Evolutionary conservation across 331 rosid species (phyloP), one percentile per base, ranked within the genome.

Genomic region (Pyrus hybrid): DNA sequence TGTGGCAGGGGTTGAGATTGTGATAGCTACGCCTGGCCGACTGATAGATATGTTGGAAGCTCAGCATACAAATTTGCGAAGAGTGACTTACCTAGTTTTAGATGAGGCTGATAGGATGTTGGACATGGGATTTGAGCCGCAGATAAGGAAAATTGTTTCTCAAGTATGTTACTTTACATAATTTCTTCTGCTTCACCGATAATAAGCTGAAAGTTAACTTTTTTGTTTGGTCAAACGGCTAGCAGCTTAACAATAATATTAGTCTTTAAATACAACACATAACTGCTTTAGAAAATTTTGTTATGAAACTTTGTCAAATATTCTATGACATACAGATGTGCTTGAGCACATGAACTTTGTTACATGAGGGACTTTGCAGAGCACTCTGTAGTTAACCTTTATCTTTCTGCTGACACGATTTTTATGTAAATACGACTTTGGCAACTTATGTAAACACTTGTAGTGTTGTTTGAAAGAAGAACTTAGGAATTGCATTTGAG

Each of bases 41-140:
- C 82, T 92, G 30, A 95, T 95, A 75, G 99, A 95, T 92, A 90
- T 95, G 97, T 84, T 95, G 89, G 99, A 95, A 87, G 96, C 93
- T 67, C 92, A 86, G 73, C 90, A 89, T 80, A 92, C 99, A 25
- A 92, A 88, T 86, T 76, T 95, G 83, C 87, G 88, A 62, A 88
- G 99, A 83, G 99, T 95, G 77, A 95, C 97, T 29, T 92, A 92
- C 76, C 96, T 95, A 66, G 97, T 95, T 49, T 83, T 95, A 79
- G 99, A 95, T 81, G 97, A 95, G 82, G 99, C 99, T 69, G 99
- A 95, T 85, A 81, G 99, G 78, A 95, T 95, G 99, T 83, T 95
- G 86, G 99, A 95, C 84, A 95, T 95, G 99, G 99, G 99, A 71
- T 95, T 95, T 85, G 99, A 95, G 76, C 99, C 99, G 72, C 99